Base-by-base conservation (phyloP, 176 grass and related monocot species). In the Cymbopogon citratus region DNA sequence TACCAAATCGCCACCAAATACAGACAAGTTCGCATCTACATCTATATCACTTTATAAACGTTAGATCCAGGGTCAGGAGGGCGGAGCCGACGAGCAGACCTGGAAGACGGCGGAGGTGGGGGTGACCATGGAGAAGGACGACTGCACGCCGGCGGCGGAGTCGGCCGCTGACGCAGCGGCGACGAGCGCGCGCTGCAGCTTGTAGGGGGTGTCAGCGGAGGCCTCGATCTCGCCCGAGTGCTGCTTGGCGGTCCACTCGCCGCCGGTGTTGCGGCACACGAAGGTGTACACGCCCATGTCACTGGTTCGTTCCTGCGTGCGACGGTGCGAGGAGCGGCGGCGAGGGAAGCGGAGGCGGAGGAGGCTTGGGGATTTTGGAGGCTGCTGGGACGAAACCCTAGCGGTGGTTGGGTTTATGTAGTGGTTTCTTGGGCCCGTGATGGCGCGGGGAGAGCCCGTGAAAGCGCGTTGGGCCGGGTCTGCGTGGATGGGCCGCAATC, bases 241-340 rank as follows among this genome's bases (percentile, higher is more conserved):
- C 87, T 94, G 92, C 90, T 98, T 98, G 75, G 90, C 95, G 57
- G 81, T 84, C 95, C 95, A 98, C 79, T 91, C 88, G 25, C 33
- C 88, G 66, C 86, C 95, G 31, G 71, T 69, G 61, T 73, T 93
- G 66, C 88, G 89, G 90, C 95, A 98, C 43, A 95, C 95, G 84
- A 98, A 98, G 12, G 95, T 98, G 90, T 89, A 95, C 6, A 98
- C 95, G 46, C 95, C 95, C 95, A 98, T 97, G 65, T 1, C 52
- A 36, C 63, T 59, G 70, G 75, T 71, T 6, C 24, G 70, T 61
- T 35, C 78, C 26, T 25, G 46, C 59, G 81, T 59, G 28, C 4
- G n/a, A n/a, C n/a, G n/a, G 4, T 7, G 1, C 2, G n/a, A n/a
- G n/a, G n/a, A n/a, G 78, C 57, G 60, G 76, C 59, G 86, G 71